Percentiles rank a stretch among this genome's conserved stretches.
phyloP scores from a whole-genome alignment of 129 eudicot genomes.

The Flaveria sonorensis region DNA sequence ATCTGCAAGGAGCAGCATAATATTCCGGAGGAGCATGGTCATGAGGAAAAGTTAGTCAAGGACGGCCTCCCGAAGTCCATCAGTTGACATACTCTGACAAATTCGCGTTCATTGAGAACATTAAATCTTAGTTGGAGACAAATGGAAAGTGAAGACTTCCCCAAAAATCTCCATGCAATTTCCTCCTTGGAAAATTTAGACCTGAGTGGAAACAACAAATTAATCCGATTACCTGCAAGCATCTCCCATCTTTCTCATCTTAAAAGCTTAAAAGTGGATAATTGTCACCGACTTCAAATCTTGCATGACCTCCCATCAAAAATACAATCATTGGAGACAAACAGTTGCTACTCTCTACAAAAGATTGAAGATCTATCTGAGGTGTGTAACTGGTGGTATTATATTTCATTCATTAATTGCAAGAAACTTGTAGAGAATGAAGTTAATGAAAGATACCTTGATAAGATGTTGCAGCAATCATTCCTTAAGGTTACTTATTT shows the following conservation, averaged over 20 bases:
- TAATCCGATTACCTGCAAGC: not conserved
- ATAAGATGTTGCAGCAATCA: constrained; percentile 2
- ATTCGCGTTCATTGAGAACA: not conserved
- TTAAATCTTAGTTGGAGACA: not conserved
- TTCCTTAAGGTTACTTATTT: not conserved
- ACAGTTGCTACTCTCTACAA: not conserved
- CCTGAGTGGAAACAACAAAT: not conserved
- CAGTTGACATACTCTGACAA: not conserved
- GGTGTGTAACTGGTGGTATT: not conserved
- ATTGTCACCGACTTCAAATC: not conserved
- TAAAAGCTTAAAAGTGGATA: not conserved
- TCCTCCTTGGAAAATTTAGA: not conserved
- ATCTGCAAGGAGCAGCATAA: not conserved
- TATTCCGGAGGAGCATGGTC: not conserved
- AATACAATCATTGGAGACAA: not conserved
- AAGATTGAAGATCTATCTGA: constrained; percentile 11
- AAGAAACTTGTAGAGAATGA: not conserved
- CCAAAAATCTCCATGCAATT: not conserved
- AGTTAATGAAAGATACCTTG: not conserved
- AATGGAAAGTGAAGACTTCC: not conserved
- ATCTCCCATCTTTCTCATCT: not conserved
- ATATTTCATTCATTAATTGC: not conserved
- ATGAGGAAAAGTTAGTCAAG: not conserved
- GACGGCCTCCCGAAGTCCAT: not conserved
- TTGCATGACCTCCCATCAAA: not conserved